A percentile compares a stretch with the other conserved stretches of the same genome.
phyloP scores from a whole-genome alignment of 108 stramenopile genomes.

The Nitzschia inconspicua region DNA sequence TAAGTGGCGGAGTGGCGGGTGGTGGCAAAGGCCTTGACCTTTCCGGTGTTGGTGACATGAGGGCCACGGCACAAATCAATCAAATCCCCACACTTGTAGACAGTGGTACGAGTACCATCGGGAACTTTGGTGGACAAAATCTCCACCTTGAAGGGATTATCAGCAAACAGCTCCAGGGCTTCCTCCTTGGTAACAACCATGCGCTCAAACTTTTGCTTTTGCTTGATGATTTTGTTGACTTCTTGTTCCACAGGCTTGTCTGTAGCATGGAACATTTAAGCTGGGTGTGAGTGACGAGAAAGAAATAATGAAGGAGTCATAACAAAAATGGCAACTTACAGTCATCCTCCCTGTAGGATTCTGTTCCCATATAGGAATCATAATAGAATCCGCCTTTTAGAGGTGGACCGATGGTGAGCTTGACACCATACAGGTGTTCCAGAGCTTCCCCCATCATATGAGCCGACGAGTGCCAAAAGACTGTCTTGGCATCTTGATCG shows the following conservation, averaged over 20 bases:
- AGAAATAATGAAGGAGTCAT: neutral
- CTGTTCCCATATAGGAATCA: conserved; percentile 97
- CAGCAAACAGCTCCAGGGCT: conserved; percentile 92
- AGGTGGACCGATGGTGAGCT: conserved; percentile 97
- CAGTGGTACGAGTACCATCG: conserved; percentile 94
- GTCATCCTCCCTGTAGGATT: conserved; percentile 88
- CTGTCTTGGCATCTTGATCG: conserved; percentile 88
- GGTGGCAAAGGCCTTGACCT: conserved; percentile 94
- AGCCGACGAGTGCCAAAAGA: conserved; percentile 99
- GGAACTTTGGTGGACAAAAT: conserved; percentile 95
- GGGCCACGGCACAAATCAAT: conserved; percentile 99
- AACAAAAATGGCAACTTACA: conserved; percentile 49
- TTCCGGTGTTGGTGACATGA: conserved; percentile 92
- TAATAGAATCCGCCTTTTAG: conserved; percentile 97
- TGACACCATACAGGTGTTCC: conserved; percentile 91
- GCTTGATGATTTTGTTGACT: conserved; percentile 87
- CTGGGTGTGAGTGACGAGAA: neutral
- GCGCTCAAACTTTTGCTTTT: conserved; percentile 97
- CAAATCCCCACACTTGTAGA: conserved; percentile 95
- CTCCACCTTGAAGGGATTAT: conserved; percentile 97
- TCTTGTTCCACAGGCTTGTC: conserved; percentile 77
- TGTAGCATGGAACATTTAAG: conserved; percentile 18
- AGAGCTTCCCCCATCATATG: conserved; percentile 97
- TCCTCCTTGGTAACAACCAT: conserved; percentile 98
- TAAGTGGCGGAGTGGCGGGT: conserved; percentile 90